Evolutionary conservation across 2,329 filamentous ascomycete genomes (phyloP).

Genomic region (Colletotrichum godetiae): DNA sequence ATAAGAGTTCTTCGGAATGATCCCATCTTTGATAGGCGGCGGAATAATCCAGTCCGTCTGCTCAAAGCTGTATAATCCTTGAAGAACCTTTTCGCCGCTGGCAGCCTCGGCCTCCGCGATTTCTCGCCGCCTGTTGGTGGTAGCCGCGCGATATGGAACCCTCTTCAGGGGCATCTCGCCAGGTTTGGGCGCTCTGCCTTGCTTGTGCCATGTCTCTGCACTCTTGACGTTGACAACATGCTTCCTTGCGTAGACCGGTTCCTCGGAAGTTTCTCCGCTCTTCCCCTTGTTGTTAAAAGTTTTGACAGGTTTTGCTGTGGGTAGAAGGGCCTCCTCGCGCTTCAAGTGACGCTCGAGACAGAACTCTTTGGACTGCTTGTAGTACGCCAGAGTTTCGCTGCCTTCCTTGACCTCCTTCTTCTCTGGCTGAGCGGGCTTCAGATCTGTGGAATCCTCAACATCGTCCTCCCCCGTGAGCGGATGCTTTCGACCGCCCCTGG

Average conservation of each 20-base stretch:
- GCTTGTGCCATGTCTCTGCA: constrained; percentile 97
- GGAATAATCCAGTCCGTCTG: constrained; percentile 98
- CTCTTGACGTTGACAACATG: constrained; percentile 90
- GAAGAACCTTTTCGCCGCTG: constrained; percentile 84
- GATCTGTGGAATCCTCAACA: constrained; percentile 80
- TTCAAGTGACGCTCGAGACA: constrained; percentile 88
- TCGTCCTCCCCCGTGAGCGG: constrained; percentile 80
- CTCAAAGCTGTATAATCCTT: constrained; percentile 84
- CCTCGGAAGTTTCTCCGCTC: constrained; percentile 76
- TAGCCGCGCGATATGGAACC: constrained; percentile 92
- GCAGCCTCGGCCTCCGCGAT: constrained; percentile 86
- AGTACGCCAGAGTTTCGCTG: constrained; percentile 86
- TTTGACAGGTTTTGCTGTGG: constrained; percentile 75
- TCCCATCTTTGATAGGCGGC: constrained; percentile 82
- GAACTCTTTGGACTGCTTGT: constrained; percentile 87
- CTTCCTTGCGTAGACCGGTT: constrained; percentile 82
- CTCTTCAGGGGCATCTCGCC: constrained; percentile 84
- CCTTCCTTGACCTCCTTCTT: constrained; percentile 80
- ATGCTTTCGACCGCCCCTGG: constrained; percentile 56
- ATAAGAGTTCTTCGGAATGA: constrained; percentile 93
- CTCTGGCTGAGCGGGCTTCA: constrained; percentile 78
- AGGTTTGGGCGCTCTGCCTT: constrained; percentile 80
- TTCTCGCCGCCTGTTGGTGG: constrained; percentile 85
- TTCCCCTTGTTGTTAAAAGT: constrained; percentile 81
- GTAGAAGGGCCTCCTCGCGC: constrained; percentile 87